Evolutionary conservation across 1,139 yeast species (phyloP), one percentile per base, ranked within the genome.

Genomic region (Debaryomyces sp.): DNA sequence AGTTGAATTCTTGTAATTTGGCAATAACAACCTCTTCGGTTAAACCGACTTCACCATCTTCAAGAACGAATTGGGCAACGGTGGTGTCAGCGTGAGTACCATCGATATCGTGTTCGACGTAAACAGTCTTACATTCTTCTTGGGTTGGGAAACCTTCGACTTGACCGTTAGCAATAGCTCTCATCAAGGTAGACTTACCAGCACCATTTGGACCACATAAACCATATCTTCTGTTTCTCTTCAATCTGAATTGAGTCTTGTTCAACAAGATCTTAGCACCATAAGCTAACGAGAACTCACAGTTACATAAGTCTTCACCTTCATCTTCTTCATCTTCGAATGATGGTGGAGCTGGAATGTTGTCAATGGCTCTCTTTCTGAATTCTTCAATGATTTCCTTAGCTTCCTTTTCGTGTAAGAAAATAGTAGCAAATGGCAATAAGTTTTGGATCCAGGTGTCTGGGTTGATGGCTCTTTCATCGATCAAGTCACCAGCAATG

Each of bases 131-230:
- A 81, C 96, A 90, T 81, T 90, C 97, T 49, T 89, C 96, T 80
- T 91, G 97, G 66, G 95, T 79, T 81, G 99, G 99, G 97, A 94
- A 94, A 77, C 98, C 98, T 74, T 94, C 98, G 70, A 94, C 97
- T 84, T 94, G 98, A 76, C 98, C 98, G 81, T 94, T 92, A 64
- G 98, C 98, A 79, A 94, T 89, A 66, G 99, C 98, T 84, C 97
- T 90, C 98, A 94, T 91, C 77, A 94, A 87, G 64, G 99, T 94
- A 62, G 98, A 94, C 82, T 94, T 94, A 89, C 99, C 99, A 68
- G 98, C 96, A 88, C 99, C 99, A 80, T 94, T 94, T 71, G 98
- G 97, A 81, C 99, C 99, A 83, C 97, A 92, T 66, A 94, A 84
- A 90, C 99, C 99, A 75, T 94, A 94, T 82, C 99, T 89, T 82